Evolutionary conservation across 2,329 filamentous ascomycete genomes (phyloP).

Genomic region (Ophiostoma australiae): DNA sequence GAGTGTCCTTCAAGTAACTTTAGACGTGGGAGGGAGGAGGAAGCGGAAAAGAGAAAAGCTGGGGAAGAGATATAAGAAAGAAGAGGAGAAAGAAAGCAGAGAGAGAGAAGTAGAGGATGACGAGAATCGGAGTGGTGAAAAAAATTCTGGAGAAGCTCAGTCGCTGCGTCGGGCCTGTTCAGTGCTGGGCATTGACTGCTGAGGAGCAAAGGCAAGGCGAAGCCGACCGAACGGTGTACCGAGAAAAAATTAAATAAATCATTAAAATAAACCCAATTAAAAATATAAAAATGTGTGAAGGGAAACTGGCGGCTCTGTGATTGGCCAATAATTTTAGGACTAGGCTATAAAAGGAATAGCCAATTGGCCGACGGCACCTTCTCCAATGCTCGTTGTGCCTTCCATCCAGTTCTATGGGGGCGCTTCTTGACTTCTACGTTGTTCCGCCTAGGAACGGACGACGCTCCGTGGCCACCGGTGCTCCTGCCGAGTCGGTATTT

Average conservation of each 20-base stretch:
- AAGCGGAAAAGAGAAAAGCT: conserved; percentile 18
- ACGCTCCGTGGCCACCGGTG: background rate
- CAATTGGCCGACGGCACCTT: conserved; percentile 12
- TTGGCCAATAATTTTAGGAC: background rate
- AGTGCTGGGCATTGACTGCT: conserved; percentile 10
- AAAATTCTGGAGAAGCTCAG: conserved; percentile 24
- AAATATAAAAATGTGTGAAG: conserved; percentile 5
- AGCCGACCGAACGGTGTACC: conserved; percentile 3
- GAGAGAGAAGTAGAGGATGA: background rate
- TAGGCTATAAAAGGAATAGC: conserved; percentile 1
- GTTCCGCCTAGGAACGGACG: background rate
- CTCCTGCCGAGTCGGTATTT: background rate
- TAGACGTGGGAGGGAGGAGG: background rate
- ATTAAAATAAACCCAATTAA: background rate
- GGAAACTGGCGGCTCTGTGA: background rate
- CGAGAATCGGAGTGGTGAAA: conserved; percentile 6
- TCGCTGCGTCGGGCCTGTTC: conserved; percentile 5
- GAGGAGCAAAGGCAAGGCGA: background rate
- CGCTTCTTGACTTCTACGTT: background rate
- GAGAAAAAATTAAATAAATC: conserved; percentile 10
- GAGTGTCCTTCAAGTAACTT: background rate
- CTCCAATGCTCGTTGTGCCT: conserved; percentile 20
- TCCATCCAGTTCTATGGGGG: conserved; percentile 26
- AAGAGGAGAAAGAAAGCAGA: background rate
- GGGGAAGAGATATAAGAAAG: conserved; percentile 6